Evolutionary conservation across 768 basidiomycete species (phyloP), one percentile per base, ranked within the genome.

Genomic region (Boletus pseudopeckii): DNA sequence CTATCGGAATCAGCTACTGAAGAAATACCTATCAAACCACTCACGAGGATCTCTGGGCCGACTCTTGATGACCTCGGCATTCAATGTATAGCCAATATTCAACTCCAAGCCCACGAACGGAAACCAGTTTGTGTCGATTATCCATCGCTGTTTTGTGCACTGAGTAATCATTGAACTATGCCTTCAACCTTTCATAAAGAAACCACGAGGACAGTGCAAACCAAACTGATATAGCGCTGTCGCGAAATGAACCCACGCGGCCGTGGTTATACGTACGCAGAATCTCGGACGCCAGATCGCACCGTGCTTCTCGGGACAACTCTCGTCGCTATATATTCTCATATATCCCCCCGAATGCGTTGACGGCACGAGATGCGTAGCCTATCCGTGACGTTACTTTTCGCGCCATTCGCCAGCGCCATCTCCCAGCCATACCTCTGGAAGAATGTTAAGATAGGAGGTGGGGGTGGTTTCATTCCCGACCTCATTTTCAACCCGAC

Each of bases 401-500:
- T 56, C 11, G n/a, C 40, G n/a, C 18, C 46, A 9, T 38, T 42
- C 17, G 34, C 36, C 17, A 32, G 2, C 10, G 51, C 56, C 20
- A 7, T 22, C 37, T 44, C 48, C 14, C 80, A 82, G 58, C 46
- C 71, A 1, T 84, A 85, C 61, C 77, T 71, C 17, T 86, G 83
- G 83, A 79, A 80, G 62, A 85, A 84, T 59, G 83, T 84, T 55
- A 83, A 82, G 64, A 74, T 77, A 26, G 72, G 73, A 24, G 66
- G 60, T 30, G 62, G 52, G 1, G 57, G 55, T 48, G 75, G 77
- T 26, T 83, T 82, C 58, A 74, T 82, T 32, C 79, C 80, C 14
- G 76, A 78, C 50, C 81, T 85, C 50, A 6, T 85, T 17, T 86
- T 86, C 66, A 85, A 84, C 62, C 78, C 83, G 0, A 75, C 74